Conservation (phyloP, 2,329 filamentous ascomycete genomes). For the Aspergillus carbonarius region DNA sequence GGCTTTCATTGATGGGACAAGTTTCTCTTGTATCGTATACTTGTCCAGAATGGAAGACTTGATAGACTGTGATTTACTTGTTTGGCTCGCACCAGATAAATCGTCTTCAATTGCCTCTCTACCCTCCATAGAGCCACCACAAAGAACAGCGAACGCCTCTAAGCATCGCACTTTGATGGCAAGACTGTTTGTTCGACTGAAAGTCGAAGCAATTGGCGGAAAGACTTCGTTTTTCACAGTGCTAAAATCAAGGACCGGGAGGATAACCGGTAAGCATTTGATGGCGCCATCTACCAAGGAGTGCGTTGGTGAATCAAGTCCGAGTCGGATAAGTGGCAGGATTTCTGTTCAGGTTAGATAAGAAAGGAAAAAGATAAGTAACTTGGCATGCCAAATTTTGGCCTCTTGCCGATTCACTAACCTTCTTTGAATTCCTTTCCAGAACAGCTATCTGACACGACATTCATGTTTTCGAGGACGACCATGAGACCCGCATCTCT, state of each 20-base stretch:
- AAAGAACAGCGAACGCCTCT: constrained; percentile 86
- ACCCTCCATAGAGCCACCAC: constrained; percentile 66
- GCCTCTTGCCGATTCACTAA: constrained; percentile 43
- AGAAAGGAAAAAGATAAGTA: too few relatives aligned
- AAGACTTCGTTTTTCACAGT: constrained; percentile 98
- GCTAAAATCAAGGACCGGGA: constrained; percentile 89
- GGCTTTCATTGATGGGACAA: constrained; percentile 81
- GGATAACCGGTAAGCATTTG: constrained; percentile 71
- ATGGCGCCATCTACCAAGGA: constrained; percentile 84
- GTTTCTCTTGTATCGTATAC: constrained; percentile 97
- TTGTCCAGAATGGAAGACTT: constrained; percentile 86
- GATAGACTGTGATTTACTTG: constrained; percentile 57
- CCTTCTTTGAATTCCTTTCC: constrained; percentile 95
- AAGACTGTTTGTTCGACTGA: constrained; percentile 88
- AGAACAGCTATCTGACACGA: constrained; percentile 75
- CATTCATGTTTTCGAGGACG: constrained; percentile 76
- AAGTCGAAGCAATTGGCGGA: constrained; percentile 84
- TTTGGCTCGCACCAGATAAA: constrained; percentile 64
- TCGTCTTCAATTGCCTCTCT: constrained; percentile 60
- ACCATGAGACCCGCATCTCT: constrained; percentile 92
- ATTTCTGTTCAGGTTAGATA: constrained; percentile 61
- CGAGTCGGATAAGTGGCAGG: constrained; percentile 77
- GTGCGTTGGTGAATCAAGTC: constrained; percentile 85
- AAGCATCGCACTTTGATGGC: constrained; percentile 91
- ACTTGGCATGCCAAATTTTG: neutral